These are phyloP conservation scores for Sordariomycetes sp. DNA, from an alignment of 2,329 filamentous ascomycete species.

Conservation along the genomic window DNA sequence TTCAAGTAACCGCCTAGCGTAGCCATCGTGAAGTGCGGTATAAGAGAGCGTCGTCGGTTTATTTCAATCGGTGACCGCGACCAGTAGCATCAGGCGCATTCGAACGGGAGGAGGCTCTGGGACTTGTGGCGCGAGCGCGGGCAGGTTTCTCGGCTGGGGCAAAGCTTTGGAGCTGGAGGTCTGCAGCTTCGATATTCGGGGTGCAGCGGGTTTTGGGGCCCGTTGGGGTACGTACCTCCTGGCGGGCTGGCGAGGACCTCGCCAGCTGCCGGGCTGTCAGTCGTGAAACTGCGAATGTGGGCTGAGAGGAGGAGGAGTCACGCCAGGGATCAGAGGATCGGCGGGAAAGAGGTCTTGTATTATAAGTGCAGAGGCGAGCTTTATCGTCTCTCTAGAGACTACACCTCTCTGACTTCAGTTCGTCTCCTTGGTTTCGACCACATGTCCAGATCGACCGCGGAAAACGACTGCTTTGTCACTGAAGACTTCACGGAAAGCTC, in stretches of 20 bases:
- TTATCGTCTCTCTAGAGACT: not conserved
- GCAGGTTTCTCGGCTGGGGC: not conserved
- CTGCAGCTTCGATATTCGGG: not conserved
- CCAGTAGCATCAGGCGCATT: not conserved
- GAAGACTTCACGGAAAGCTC: not conserved
- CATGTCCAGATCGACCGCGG: too few species aligned
- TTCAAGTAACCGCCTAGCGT: constrained; percentile 30
- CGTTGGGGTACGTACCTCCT: not conserved
- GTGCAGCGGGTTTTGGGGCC: not conserved
- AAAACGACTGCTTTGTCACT: not conserved
- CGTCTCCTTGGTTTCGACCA: not conserved
- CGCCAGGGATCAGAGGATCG: not conserved
- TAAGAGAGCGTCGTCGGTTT: not conserved
- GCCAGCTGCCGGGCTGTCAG: not conserved
- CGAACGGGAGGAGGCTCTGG: not conserved
- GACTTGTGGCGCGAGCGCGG: not conserved
- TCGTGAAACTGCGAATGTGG: not conserved
- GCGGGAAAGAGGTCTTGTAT: not conserved
- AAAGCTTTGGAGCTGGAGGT: not conserved
- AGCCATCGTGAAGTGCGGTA: constrained; percentile 18
- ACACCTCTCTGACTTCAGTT: not conserved
- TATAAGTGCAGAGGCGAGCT: not conserved
- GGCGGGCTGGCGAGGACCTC: not conserved
- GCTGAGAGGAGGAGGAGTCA: not conserved
- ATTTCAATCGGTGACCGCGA: not conserved